Base-by-base conservation (phyloP, 108 stramenopile species). In the Nitzschia palea region DNA sequence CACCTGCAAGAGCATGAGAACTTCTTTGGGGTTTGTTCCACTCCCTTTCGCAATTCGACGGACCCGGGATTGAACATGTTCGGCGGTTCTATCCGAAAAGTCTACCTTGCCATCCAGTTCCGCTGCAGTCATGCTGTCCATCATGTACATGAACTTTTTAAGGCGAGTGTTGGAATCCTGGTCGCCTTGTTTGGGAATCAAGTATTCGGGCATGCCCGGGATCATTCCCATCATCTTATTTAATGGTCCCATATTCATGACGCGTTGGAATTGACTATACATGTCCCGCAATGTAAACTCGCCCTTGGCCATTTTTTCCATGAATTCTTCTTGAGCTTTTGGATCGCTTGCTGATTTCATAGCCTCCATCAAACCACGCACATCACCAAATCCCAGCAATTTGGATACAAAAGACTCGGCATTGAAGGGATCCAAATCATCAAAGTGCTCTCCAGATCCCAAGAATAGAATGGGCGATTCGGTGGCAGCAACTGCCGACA, bases 381-480 rank as follows among this genome's bases (percentile, higher is more conserved):
- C 67, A 68, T 97, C 94, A 14, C 97, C 95, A 45, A 88, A 83
- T 0, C 95, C 95, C 0, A 97, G 74, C 42, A 97, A 76, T 42
- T 95, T 95, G 44, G 81, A 78, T 14, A 99, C 95, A 75, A 99
- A 99, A 15, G 84, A 86, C 55, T 80, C 72, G n/a, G 97, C 94
- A 65, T 97, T 86, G 71, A 99, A 99, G 40, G 92, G 86, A 68
- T 97, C 96, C 50, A 99, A 84, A 70, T 98, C 98, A 65, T 98
- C 98, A 75, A 99, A 98, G 62, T 97, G 95, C 65, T 99, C 98
- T 28, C 98, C 98, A 45, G 81, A 80, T 2, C 98, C 98, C 62
- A 95, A 77, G 80, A 99, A 99, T n/a, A 95, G 81, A 70, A 99
- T 97, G 30, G 98, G 96, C 42, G 89, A 85, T 36, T 88, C 78